Evolutionary conservation across 2,329 filamentous ascomycete species (phyloP), one percentile per base, ranked within the genome.

Genomic region (Venturia oleaginea): DNA sequence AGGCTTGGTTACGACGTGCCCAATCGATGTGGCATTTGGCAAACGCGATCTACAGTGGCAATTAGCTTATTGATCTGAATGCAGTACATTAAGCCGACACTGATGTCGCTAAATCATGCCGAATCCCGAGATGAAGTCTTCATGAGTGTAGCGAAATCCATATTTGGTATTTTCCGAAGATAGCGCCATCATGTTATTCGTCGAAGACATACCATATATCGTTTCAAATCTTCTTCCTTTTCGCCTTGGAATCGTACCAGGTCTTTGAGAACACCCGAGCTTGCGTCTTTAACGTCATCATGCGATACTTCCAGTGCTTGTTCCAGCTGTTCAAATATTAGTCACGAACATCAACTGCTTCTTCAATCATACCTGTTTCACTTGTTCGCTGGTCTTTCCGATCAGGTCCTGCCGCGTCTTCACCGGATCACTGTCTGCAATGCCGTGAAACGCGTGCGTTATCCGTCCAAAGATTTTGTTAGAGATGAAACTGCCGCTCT

Each of bases 341-440:
- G 69, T 46, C 3, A 10, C 19, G 11, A n/a, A 22, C 24, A 27
- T 10, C 30, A 5, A n/a, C n/a, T n/a, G n/a, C n/a, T n/a, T n/a
- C n/a, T n/a, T n/a, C n/a, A n/a, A 67, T 73, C 73, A 67, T 73
- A 83, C 81, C 74, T 86, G 81, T 17, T 79, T 83, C 67, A 99
- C 86, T 65, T 87, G 90, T 77, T 99, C 94, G 68, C 88, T 87
- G 0, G 94, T 99, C 81, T 97, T 97, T 46, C 93, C 92, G 69
- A 99, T 97, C 68, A 91, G 89, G 74, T 99, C 94, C 63, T 94
- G 84, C 63, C 94, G 84, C 54, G 92, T 96, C 67, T 92, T 84
- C 77, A 99, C 94, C 0, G 94, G 94, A 72, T 99, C 94, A 51
- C 95, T 91, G 73, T 99, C 94, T 0, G 94, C 93, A 71, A 97